phyloP scores from a whole-genome alignment of 441 rosid species.

The Bocquillonia castaneifolia region DNA sequence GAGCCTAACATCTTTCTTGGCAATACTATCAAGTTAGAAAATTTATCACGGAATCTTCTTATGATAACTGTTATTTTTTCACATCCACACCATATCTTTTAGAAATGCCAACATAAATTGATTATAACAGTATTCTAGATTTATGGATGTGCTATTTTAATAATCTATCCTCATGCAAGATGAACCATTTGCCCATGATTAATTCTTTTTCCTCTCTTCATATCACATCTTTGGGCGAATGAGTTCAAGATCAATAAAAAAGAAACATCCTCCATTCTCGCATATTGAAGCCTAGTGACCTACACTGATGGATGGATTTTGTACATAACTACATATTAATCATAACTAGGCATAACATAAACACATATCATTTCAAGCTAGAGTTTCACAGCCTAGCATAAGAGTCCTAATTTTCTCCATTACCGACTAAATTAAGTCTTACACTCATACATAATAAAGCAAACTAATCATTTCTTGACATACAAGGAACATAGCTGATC shows the following conservation, averaged over 20 bases:
- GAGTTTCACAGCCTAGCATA: background rate
- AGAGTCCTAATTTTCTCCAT: background rate
- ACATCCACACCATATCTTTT: background rate
- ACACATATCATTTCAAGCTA: background rate
- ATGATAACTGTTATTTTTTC: background rate
- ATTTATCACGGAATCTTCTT: background rate
- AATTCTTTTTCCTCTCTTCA: background rate
- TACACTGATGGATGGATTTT: background rate
- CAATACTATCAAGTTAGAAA: background rate
- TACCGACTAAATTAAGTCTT: background rate
- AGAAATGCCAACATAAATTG: background rate
- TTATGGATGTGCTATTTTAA: background rate
- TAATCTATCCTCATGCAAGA: background rate
- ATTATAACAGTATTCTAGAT: background rate
- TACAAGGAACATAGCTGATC: background rate
- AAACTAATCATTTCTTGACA: background rate
- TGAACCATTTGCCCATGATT: background rate
- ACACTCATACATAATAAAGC: background rate
- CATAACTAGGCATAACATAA: background rate
- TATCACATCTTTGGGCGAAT: background rate
- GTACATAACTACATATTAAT: background rate
- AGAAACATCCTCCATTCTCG: background rate
- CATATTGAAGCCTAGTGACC: background rate
- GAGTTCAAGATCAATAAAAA: background rate
- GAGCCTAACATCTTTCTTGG: background rate